Evolutionary conservation across 1,139 yeast genomes (phyloP), one percentile per base, ranked within the genome.

Genomic region (Taphrina populina): DNA sequence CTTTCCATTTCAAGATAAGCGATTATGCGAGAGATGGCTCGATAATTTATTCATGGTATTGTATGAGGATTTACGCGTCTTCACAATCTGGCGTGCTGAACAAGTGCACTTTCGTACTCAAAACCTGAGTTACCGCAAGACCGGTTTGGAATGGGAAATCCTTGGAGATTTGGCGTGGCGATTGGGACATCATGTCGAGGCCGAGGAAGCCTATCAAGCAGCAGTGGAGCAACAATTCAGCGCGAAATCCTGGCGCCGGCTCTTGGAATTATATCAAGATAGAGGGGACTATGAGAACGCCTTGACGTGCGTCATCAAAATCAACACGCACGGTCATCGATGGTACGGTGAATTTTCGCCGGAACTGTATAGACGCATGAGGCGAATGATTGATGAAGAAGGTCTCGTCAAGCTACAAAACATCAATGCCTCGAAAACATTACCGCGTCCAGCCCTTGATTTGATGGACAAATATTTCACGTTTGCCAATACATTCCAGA

Each of bases 11-110:
- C 81, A 79, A 61, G 76, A 77, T 63, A 92, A 92, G 66, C 76
- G 97, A 59, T 76, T 92, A 58, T 90, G 97, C 71, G 98, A 92
- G 69, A 77, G 95, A 64, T 90, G 98, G 96, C 75, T 92, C 58
- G 98, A 92, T 68, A 83, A 87, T 62, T 73, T 92, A 60, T 90
- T 92, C 67, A 77, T 88, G 77, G 81, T 87, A 30, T 73, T 92
- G 52, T 92, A 88, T 67, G 96, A 88, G 56, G 97, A 92, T 67
- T 76, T 92, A 63, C 78, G 90, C 58, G 87, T 88, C 13, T 87
- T 86, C 61, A 78, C 94, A 13, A 80, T 85, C 69, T 86, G 97
- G 96, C 94, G 92, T 66, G 90, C 95, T 1, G 97, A 92, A 67
- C 79, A 81, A 13, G 81, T 87, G 64, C 86, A 87, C 62, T 87